Evolutionary conservation across 495 filamentous ascomycete genomes (phyloP).

Genomic region (Annulohypoxylon stygium): DNA sequence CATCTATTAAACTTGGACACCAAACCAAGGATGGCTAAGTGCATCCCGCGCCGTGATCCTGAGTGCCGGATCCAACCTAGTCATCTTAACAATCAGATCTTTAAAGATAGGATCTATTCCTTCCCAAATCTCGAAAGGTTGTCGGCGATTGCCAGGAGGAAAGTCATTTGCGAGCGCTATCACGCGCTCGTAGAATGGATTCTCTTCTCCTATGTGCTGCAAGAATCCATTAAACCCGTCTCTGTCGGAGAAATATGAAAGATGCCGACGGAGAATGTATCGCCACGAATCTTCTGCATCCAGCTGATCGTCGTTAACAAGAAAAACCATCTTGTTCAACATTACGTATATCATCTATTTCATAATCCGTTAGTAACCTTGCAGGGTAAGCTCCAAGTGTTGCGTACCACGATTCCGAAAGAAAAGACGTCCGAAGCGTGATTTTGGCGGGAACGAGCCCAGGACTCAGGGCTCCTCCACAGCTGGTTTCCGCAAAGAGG

Average conservation of each 20-base stretch:
- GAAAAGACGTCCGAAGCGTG: neutral
- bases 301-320: neutral
- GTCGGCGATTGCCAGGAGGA: neutral
- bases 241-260: conserved; percentile 3
- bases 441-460: conserved; percentile 2
- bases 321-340: conserved; percentile 1
- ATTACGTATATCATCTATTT: conserved; percentile 3
- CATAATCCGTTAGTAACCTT: neutral
- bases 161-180: neutral
- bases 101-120: neutral
- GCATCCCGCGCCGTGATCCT: conserved; percentile 6
- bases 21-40: neutral
- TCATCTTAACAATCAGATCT: conserved; percentile 9
- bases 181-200: neutral
- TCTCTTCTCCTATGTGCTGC: conserved; percentile 4
- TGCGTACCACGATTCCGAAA: neutral
- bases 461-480: neutral
- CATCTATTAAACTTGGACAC: neutral
- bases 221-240: neutral
- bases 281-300: neutral
- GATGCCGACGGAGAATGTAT: conserved; percentile 10
- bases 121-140: neutral
- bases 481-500: conserved; percentile 4
- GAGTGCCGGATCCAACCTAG: conserved; percentile 8
- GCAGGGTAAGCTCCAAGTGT: neutral